Base-by-base conservation (phyloP, 306 rosid species). In the Glycine soja region DNA sequence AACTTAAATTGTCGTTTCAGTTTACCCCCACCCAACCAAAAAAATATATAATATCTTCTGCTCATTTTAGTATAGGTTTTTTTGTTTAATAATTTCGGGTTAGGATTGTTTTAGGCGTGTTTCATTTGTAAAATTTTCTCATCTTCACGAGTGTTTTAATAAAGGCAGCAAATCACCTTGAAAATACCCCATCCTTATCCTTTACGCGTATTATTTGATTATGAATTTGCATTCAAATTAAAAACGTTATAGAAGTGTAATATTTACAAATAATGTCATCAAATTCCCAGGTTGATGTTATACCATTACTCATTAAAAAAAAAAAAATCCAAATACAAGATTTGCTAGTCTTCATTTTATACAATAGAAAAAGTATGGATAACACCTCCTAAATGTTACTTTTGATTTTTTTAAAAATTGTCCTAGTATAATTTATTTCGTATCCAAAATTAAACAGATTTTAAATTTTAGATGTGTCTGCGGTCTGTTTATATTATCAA, bases 101-200 rank as follows among this genome's bases (percentile, higher is more conserved):
- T 87, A 69, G 84, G 84, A 36, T 83, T 72, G 77, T 80, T 77
- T 18, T 64, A 70, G 82, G 71, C 8, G 19, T 62, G 78, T 38
- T 67, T 78, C 85, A 54, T 80, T 79, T 79, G 83, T 87, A 87
- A 79, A 62, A 78, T 51, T 80, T 24, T 53, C 67, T 30, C 69
- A 46, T 84, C 79, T 50, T 36, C 43, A 81, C 77, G 24, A 83
- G 79, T 77, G 34, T 81, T 82, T 83, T 7, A 88, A 88, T 86
- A 84, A 90, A 84, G 80, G 86, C 83, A 72, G 78, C 84, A 65
- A 84, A 70, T 34, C 36, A 85, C 86, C 87, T 82, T 81, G 71
- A 61, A 80, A 77, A 70, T 67, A 56, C 71, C 71, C 30, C 30
- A 24, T 24, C 30, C 30, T 59, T 40, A 77, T 72, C 72, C 18